Percentiles rank a stretch among this genome's conserved stretches.
These are phyloP conservation scores for Serpula lacrymans DNA, from an alignment of 768 basidiomycete genomes.

Conservation along the genomic window DNA sequence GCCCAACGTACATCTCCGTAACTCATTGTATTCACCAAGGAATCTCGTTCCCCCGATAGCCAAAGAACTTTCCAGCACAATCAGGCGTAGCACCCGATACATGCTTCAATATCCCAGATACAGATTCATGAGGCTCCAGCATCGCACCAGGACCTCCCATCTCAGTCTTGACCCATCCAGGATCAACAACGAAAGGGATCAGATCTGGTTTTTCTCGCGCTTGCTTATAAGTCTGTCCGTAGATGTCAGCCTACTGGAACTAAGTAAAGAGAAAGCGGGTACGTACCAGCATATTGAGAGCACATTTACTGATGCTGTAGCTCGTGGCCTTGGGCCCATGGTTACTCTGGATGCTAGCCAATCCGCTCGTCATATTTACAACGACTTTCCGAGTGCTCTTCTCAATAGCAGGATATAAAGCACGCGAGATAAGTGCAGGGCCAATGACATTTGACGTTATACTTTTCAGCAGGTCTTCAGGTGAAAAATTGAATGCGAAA, in stretches of 20 bases:
- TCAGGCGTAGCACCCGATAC: conserved; percentile 1
- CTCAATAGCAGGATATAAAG: conserved; percentile 33
- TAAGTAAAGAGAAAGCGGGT: conserved; percentile 14
- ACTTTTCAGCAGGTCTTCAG: conserved; percentile 11
- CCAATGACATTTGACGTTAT: conserved; percentile 31
- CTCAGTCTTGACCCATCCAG: conserved; percentile 81
- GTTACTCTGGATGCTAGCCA: conserved; percentile 26
- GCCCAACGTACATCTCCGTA: too few species aligned
- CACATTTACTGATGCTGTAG: conserved; percentile 14
- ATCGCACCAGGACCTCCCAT: conserved; percentile 33
- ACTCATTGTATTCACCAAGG: conserved; percentile 4
- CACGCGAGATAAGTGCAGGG: conserved; percentile 29
- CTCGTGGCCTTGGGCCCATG: conserved; percentile 2
- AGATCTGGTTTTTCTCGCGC: conserved; percentile 11
- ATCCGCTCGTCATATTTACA: conserved; percentile 31
- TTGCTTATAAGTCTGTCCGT: conserved; percentile 10
- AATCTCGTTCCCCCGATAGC: conserved; percentile 4
- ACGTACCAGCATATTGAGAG: conserved; percentile 11
- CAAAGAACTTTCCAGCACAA: conserved; percentile 11
- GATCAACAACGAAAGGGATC: conserved; percentile 78
- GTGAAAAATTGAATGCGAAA: conserved; percentile 21
- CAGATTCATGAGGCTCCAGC: conserved; percentile 28
- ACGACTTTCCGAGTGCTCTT: conserved; percentile 29
- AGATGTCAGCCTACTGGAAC: too few species aligned
- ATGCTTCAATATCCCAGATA: conserved; percentile 17